These are phyloP conservation scores for Nigrospora osmanthi DNA, from an alignment of 2,329 filamentous ascomycete species.

Conservation along the genomic window DNA sequence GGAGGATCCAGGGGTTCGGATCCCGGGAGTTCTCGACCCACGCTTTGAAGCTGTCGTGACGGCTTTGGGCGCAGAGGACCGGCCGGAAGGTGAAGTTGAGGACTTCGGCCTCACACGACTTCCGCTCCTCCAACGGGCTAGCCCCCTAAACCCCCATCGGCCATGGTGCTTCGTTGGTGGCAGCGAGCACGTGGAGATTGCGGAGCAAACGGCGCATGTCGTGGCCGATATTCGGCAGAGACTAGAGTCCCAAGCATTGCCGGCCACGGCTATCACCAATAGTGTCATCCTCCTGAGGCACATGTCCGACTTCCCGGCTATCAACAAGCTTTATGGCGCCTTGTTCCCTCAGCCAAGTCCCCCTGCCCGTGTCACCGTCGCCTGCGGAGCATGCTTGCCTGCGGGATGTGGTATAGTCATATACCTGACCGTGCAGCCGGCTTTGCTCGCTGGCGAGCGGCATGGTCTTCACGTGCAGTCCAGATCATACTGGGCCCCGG, in stretches of 20 bases:
- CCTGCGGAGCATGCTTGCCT: slow-evolving; percentile 63
- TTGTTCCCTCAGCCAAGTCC: slow-evolving; percentile 75
- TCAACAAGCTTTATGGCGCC: slow-evolving; percentile 70
- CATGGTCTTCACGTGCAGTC: slow-evolving; percentile 82
- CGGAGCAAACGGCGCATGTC: slow-evolving; percentile 39
- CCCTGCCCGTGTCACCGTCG: slow-evolving; percentile 76
- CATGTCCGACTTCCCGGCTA: slow-evolving; percentile 69
- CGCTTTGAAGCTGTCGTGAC: slow-evolving; percentile 41
- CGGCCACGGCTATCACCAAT: slow-evolving; percentile 39
- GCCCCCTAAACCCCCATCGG: no score
- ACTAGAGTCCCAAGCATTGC: slow-evolving; percentile 26
- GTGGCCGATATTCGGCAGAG: slow-evolving; percentile 34
- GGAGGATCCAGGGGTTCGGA: slow-evolving; percentile 28
- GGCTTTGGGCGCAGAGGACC: slow-evolving; percentile 11
- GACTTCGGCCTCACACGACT: slow-evolving; percentile 1
- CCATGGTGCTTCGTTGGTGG: slow-evolving; percentile 30
- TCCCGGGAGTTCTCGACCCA: slow-evolving; percentile 60
- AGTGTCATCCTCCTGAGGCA: slow-evolving; percentile 63
- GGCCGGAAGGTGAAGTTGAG: background rate
- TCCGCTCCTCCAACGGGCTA: slow-evolving; percentile 14
- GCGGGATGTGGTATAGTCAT: slow-evolving; percentile 52
- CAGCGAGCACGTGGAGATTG: slow-evolving; percentile 21
- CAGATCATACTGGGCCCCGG: slow-evolving; percentile 92
- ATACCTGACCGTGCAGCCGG: slow-evolving; percentile 34
- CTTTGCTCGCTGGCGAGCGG: slow-evolving; percentile 26